Percentiles rank a stretch among this genome's conserved stretches.
Evolutionary conservation across 78 protist genomes (phyloP).

Genomic region (Mastigamoeba balamuthi): DNA sequence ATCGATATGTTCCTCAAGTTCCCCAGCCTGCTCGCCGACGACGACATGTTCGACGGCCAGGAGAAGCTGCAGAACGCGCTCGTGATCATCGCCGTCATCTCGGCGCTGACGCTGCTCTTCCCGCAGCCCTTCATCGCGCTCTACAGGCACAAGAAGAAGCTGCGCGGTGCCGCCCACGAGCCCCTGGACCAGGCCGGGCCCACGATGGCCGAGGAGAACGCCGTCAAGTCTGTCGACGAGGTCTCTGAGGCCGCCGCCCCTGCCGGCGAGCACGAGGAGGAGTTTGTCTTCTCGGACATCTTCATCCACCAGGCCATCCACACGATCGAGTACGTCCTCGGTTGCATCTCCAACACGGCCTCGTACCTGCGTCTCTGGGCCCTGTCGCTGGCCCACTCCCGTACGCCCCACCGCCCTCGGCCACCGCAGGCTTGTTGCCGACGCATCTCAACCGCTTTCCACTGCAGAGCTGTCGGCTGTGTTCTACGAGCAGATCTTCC

Average conservation of each 20-base stretch:
- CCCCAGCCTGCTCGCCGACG: neutral
- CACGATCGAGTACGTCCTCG: constrained; percentile 97
- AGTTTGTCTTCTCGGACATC: constrained; percentile 79
- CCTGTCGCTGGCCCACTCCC: constrained; percentile 97
- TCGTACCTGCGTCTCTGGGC: constrained; percentile 99
- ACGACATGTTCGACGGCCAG: constrained; percentile 18
- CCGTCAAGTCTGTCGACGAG: too few species aligned
- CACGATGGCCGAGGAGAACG: too few species aligned
- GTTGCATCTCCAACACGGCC: constrained; percentile 98
- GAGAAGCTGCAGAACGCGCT: constrained; percentile 33
- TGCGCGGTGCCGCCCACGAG: too few species aligned
- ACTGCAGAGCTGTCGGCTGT: constrained; percentile 10
- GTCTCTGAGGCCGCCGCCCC: too few species aligned
- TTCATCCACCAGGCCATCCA: constrained; percentile 89
- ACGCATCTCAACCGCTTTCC: neutral
- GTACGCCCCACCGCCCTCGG: neutral
- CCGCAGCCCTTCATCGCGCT: constrained; percentile 40
- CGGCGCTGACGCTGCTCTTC: constrained; percentile 63
- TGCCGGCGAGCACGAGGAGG: constrained; percentile 50
- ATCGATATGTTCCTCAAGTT: constrained; percentile 77
- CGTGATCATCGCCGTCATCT: constrained; percentile 37
- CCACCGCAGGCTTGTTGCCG: neutral
- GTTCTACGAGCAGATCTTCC: constrained; percentile 37
- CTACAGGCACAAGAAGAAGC: neutral
- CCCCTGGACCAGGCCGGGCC: too few species aligned